Conservation (phyloP, 2,329 filamentous ascomycete genomes). For the Fusarium subtropicale region DNA sequence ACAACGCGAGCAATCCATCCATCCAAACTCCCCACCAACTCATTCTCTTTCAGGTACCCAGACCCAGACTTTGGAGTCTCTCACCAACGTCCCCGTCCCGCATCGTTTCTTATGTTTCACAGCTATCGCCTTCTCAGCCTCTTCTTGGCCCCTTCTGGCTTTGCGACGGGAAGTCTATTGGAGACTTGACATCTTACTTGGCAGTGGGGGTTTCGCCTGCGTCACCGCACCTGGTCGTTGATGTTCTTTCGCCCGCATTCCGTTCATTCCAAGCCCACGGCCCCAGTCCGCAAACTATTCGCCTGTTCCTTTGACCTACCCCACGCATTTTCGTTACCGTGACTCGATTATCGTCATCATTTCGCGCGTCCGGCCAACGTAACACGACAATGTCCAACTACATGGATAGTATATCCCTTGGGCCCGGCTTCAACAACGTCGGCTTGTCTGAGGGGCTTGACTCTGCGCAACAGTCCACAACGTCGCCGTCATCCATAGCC, state of each 20-base stretch:
- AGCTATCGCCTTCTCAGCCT: conserved; percentile 35
- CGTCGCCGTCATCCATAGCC: conserved; percentile 43
- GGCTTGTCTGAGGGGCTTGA: conserved; percentile 38
- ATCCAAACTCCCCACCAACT: conserved; percentile 18
- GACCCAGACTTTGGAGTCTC: background rate
- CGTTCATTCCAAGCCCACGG: conserved; percentile 18
- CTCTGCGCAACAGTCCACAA: conserved; percentile 37
- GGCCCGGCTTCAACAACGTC: conserved; percentile 45
- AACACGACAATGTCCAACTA: conserved; percentile 42
- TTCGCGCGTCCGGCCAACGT: conserved; percentile 21
- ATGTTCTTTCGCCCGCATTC: conserved; percentile 30
- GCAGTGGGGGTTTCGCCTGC: conserved; percentile 10
- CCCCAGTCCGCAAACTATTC: conserved; percentile 26
- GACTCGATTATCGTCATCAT: conserved; percentile 11
- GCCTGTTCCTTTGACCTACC: conserved; percentile 10
- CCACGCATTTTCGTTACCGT: conserved; percentile 16
- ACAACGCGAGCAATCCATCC: background rate
- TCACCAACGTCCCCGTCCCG: conserved; percentile 15
- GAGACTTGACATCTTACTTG: conserved; percentile 10
- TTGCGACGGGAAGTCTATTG: conserved; percentile 22
- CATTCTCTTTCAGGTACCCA: conserved; percentile 6
- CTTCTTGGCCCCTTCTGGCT: conserved; percentile 26
- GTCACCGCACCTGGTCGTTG: conserved; percentile 19
- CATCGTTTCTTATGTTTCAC: conserved; percentile 38
- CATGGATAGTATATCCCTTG: conserved; percentile 39